Evolutionary conservation across 768 basidiomycete genomes (phyloP).

Genomic region (Panaeolus cyanescens): DNA sequence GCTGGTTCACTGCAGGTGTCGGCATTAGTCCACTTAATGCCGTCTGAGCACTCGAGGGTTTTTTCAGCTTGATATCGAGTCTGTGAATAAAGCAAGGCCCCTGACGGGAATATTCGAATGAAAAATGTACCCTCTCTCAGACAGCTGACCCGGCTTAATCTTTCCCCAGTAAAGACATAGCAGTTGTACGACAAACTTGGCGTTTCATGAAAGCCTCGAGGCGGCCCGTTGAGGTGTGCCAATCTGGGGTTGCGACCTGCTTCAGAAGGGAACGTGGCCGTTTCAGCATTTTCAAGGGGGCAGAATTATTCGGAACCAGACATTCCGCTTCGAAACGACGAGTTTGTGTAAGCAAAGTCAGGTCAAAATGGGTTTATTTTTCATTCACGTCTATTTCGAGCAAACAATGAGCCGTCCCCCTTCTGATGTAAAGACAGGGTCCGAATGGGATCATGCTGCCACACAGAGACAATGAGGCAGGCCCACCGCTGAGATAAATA

Average conservation of each 20-base stretch:
- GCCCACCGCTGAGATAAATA: not conserved
- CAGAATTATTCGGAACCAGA: not conserved
- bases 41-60: too few species aligned
- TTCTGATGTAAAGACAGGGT: not conserved
- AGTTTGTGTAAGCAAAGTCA: not conserved
- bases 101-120: too few species aligned
- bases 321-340: not conserved
- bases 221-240: not conserved
- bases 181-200: not conserved
- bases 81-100: too few species aligned
- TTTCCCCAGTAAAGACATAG: not conserved
- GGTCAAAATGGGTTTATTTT: not conserved
- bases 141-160: not conserved
- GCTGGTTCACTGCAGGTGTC: too few species aligned
- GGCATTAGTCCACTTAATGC: too few species aligned
- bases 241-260: not conserved
- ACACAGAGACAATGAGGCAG: constrained; percentile 1
- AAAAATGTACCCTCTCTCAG: too few species aligned
- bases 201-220: constrained; percentile 2
- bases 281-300: not conserved
- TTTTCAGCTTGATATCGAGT: too few species aligned
- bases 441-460: not conserved
- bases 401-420: not conserved
- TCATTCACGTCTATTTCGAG: not conserved
- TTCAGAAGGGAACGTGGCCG: not conserved